Evolutionary conservation across 371 early-diverging fungal species (phyloP), one percentile per base, ranked within the genome.

Genomic region (Basidiobolus meristosporus): DNA sequence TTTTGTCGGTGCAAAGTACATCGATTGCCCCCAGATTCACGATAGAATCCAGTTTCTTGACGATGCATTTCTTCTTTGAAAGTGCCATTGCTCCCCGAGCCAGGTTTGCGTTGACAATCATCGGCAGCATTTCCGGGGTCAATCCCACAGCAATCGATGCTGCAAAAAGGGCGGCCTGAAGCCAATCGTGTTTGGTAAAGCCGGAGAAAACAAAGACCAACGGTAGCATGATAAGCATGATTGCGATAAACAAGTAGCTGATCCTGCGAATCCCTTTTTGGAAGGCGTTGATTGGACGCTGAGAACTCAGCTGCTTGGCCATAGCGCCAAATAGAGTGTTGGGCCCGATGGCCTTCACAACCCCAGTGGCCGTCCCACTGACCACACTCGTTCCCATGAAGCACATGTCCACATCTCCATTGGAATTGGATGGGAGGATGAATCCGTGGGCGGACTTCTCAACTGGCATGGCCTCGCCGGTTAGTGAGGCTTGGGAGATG

Each of bases 61-160:
- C 59, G 34, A 62, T 62, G 26, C 50, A 50, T 12, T 53, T 52
- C 29, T 52, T 43, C 38, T 49, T 44, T 17, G 59, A 47, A 48
- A 62, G 50, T 26, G 46, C 38, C 14, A 46, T 42, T 12, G 59
- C 59, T n/a, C 57, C 62, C 14, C 54, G 52, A 9, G 62, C 62
- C 21, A 59, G 36, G 38, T 56, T 59, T 19, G 59, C 56, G 41
- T 55, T 60, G 31, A 60, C 48, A 40, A 62, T 54, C 57, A 57
- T 57, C 16, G 59, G 57, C n/a, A 62, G 48, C 59, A 59, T 59
- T 44, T 62, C 62, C 9, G 62, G 62, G 1, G 59, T 62, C n/a
- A 62, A 46, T 31, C 59, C 62, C 11, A 62, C 59, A 3, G 62
- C 50, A 21, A 62, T 51, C 9, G 59, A 51, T 9, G 56, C 41